Evolutionary conservation across 805 yeast genomes (phyloP).

Genomic region (Monosporozyma servazzii): DNA sequence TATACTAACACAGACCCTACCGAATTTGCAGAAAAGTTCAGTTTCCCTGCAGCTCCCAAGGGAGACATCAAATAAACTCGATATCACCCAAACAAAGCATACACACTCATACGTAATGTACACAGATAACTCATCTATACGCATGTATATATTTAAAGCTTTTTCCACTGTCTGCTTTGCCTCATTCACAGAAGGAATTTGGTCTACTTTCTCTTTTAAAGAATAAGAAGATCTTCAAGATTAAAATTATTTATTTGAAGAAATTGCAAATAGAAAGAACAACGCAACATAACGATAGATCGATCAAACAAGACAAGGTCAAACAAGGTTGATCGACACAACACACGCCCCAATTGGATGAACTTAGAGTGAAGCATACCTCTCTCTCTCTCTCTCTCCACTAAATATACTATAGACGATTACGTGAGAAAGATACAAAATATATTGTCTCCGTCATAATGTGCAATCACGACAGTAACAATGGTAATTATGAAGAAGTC

Average conservation of each 20-base stretch:
- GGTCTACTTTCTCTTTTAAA: not conserved
- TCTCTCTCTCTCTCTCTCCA: not conserved
- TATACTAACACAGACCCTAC: constrained; percentile 26
- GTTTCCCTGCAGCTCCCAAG: constrained; percentile 24
- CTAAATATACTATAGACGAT: not conserved
- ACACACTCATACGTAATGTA: not conserved
- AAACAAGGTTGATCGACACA: not conserved
- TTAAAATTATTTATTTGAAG: not conserved
- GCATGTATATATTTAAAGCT: too few species aligned
- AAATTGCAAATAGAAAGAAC: not conserved
- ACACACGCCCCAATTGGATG: not conserved
- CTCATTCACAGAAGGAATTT: not conserved
- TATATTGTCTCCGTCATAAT: not conserved
- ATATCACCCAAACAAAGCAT: not conserved
- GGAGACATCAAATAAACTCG: not conserved
- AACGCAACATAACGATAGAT: not conserved
- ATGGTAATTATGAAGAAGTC: constrained; percentile 14
- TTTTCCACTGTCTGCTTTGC: not conserved
- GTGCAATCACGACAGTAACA: not conserved
- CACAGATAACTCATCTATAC: not conserved
- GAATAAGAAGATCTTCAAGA: not conserved
- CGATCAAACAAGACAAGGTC: not conserved
- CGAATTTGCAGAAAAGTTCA: constrained; percentile 14
- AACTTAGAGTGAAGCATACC: not conserved
- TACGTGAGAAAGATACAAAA: not conserved